Evolutionary conservation across 257 asterid species (phyloP).

Genomic region (Solanum ahanhuiri): DNA sequence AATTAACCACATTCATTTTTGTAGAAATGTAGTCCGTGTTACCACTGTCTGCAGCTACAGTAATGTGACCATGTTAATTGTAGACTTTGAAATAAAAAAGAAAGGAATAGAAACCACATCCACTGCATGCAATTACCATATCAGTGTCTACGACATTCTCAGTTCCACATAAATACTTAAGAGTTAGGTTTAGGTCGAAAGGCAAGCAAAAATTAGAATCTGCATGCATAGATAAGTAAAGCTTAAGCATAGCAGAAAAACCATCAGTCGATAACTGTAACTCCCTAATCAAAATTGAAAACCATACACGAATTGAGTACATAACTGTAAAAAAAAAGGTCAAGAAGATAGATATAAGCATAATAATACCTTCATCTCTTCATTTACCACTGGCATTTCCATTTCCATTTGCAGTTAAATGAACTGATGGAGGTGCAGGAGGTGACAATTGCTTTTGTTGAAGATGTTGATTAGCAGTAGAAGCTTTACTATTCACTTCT

Average conservation of each 20-base stretch:
- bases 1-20: background rate
- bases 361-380: too few species aligned
- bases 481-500: background rate
- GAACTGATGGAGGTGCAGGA: too few species aligned
- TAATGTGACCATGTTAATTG: background rate
- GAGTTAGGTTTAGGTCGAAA: background rate
- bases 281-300: background rate
- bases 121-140: background rate
- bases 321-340: background rate
- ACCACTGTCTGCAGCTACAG: background rate
- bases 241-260: background rate
- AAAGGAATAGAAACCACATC: background rate
- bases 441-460: too few species aligned
- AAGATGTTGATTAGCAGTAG: background rate
- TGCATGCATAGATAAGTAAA: background rate
- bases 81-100: background rate
- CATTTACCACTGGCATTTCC: too few species aligned
- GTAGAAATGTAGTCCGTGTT: background rate
- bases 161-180: background rate
- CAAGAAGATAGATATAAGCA: background rate
- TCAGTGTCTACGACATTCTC: background rate
- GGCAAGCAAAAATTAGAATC: background rate
- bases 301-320: background rate
- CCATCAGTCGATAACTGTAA: background rate
- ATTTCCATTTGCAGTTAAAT: too few species aligned